Conservation (phyloP, 2,329 filamentous ascomycete genomes). For the Juglanconis juglandina region DNA sequence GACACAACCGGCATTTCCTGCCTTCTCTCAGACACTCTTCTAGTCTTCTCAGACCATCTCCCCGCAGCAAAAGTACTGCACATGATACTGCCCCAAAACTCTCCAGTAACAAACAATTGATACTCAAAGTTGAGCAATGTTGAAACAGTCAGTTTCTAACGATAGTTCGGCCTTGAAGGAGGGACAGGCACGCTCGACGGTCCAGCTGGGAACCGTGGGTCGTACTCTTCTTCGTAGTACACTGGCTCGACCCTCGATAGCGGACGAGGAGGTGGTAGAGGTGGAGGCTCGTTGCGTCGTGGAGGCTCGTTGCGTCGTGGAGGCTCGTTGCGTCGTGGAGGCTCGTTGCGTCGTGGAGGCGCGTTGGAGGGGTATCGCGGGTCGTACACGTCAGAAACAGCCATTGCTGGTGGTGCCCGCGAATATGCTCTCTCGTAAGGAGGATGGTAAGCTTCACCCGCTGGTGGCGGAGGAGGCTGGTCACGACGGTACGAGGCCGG, state of each 20-base stretch:
- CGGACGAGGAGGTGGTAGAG: conserved; percentile 1
- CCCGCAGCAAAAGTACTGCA: too few relatives aligned
- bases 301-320: conserved; percentile 6
- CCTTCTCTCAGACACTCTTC: too few relatives aligned
- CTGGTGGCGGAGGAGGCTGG: conserved; percentile 4
- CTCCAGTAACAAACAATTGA: too few relatives aligned
- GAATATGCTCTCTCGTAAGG: conserved; percentile 12
- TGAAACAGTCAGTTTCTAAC: background rate
- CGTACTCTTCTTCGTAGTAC: conserved; percentile 37
- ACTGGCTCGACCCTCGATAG: conserved; percentile 16
- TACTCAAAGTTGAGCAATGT: background rate
- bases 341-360: conserved; percentile 7
- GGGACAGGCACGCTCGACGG: conserved; percentile 19
- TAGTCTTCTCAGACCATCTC: too few relatives aligned
- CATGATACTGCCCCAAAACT: too few relatives aligned
- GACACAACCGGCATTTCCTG: too few relatives aligned
- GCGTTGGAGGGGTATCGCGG: conserved; percentile 11
- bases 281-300: conserved; percentile 3
- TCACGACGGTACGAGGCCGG: conserved; percentile 3
- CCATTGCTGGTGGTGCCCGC: conserved; percentile 3
- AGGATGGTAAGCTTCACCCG: conserved; percentile 8
- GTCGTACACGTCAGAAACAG: conserved; percentile 16
- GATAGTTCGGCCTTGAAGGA: background rate
- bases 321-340: background rate
- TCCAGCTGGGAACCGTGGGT: conserved; percentile 37